Evolutionary conservation across 1,139 yeast genomes (phyloP).

Genomic region (Lodderomyces parapsilosis): DNA sequence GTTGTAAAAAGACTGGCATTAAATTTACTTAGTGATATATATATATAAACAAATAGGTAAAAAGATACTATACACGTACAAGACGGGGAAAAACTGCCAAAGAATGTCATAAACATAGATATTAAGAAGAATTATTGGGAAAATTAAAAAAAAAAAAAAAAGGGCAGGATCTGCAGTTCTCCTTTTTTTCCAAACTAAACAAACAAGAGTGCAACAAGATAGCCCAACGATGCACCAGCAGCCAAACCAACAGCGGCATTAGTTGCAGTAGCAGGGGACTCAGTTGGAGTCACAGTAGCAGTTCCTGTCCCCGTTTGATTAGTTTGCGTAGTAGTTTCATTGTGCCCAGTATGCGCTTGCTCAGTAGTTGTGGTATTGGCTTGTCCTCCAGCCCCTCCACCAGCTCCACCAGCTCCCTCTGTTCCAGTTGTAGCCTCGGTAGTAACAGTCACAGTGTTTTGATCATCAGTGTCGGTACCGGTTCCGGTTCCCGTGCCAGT

Average conservation of each 20-base stretch:
- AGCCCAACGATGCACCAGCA: slow-evolving; percentile 12
- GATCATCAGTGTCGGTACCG: slow-evolving; percentile 2
- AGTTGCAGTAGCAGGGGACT: slow-evolving; percentile 6
- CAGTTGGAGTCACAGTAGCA: slow-evolving; percentile 4
- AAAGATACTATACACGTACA: not conserved
- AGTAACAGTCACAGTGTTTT: slow-evolving; percentile 5
- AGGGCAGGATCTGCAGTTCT: not conserved
- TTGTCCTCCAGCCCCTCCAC: slow-evolving; percentile 3
- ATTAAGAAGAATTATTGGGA: not conserved
- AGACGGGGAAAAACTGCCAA: not conserved
- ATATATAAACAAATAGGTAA: not conserved
- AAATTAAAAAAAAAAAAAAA: not conserved
- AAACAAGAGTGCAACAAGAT: slow-evolving; percentile 8
- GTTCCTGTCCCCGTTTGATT: slow-evolving; percentile 5
- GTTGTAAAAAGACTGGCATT: not conserved
- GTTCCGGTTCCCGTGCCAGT: slow-evolving; percentile 2
- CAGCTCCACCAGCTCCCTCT: slow-evolving; percentile 4
- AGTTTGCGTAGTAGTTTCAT: slow-evolving; percentile 4
- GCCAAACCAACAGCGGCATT: slow-evolving; percentile 10
- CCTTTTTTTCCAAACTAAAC: not conserved
- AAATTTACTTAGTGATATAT: not conserved
- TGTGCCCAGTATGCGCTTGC: not conserved
- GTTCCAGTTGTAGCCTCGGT: slow-evolving; percentile 4
- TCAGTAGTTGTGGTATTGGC: slow-evolving; percentile 2
- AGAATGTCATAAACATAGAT: not conserved